phyloP scores from a whole-genome alignment of 495 filamentous ascomycete genomes.

The Daldinia concentrica region DNA sequence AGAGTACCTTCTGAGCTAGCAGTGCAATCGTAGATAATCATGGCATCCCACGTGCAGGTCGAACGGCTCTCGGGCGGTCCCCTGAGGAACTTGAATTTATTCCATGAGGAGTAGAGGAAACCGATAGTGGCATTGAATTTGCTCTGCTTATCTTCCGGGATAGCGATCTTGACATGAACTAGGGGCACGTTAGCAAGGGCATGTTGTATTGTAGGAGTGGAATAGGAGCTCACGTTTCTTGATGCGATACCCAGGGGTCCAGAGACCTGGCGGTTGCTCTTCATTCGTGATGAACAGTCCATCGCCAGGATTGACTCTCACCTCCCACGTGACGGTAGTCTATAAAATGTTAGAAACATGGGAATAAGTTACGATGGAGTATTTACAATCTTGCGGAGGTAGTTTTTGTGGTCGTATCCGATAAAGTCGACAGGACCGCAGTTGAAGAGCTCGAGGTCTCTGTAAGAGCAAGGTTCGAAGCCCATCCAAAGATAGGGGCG shows the following conservation, averaged over 20 bases:
- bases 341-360: not conserved
- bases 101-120: not conserved
- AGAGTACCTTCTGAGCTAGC: not conserved
- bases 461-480: not conserved
- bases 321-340: not conserved
- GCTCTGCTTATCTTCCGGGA: not conserved
- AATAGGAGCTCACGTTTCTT: not conserved
- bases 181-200: slow-evolving; percentile 3
- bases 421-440: not conserved
- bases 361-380: not conserved
- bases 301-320: too few species aligned
- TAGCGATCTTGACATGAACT: slow-evolving; percentile 19
- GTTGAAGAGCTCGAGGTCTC: not conserved
- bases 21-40: slow-evolving; percentile 16
- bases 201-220: not conserved
- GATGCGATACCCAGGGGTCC: not conserved
- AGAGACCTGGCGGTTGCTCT: not conserved
- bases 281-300: too few species aligned
- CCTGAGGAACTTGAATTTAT: not conserved
- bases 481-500: not conserved
- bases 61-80: not conserved
- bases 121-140: not conserved
- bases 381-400: slow-evolving; percentile 11
- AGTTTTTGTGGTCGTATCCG: not conserved
- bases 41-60: not conserved